A percentile compares a stretch with the other conserved stretches of the same genome.
Conservation (phyloP, 2,329 filamentous ascomycete species). For the Microsporum audouinii region DNA sequence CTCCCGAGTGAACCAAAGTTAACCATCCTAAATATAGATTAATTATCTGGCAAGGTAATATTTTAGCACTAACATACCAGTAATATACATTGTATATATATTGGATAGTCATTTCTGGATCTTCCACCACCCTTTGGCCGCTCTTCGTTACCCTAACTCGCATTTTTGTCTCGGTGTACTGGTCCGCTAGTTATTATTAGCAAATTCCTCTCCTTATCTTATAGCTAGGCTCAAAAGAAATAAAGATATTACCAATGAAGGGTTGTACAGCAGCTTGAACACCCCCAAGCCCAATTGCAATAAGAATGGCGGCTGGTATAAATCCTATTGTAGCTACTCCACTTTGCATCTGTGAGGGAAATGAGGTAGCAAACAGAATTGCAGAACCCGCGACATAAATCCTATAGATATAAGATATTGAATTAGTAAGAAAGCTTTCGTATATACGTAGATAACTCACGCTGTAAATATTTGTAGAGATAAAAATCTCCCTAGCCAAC, state of each 20-base stretch:
- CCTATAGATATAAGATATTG: not conserved
- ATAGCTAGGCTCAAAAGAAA: not conserved
- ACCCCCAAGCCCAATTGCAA: conserved; percentile 31
- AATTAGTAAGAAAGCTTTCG: not conserved
- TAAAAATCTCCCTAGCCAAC: not conserved
- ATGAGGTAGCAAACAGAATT: conserved; percentile 20
- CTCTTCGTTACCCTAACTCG: conserved; percentile 19
- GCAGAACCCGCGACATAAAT: conserved; percentile 9
- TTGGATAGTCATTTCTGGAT: conserved; percentile 30
- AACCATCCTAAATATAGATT: conserved; percentile 7
- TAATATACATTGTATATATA: conserved; percentile 33
- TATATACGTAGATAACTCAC: not conserved
- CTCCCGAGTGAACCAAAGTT: conserved; percentile 53
- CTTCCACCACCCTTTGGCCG: conserved; percentile 6
- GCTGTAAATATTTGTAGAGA: not conserved
- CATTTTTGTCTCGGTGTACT: conserved; percentile 21
- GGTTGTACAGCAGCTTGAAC: conserved; percentile 25
- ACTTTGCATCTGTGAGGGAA: conserved; percentile 15
- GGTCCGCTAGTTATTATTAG: conserved; percentile 20
- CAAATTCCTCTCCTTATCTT: not conserved
- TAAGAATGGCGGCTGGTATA: conserved; percentile 23
- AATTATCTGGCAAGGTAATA: not conserved
- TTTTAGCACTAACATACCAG: conserved; percentile 19
- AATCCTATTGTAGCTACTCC: conserved; percentile 18
- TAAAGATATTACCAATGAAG: conserved; percentile 22